Evolutionary conservation across 805 yeast genomes (phyloP).

Genomic region (Sugiyamaella americana): DNA sequence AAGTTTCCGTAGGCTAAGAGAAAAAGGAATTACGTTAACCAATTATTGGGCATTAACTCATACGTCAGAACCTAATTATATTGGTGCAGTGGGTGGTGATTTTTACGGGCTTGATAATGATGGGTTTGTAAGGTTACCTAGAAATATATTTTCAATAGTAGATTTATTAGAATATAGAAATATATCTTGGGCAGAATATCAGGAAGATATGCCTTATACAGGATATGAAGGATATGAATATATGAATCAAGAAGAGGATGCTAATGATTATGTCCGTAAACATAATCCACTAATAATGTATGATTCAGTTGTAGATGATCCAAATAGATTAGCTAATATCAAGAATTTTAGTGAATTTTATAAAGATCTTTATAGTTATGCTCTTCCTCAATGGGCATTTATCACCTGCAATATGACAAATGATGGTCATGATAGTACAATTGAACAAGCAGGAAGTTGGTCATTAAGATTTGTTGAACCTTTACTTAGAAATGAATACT

Average conservation of each 20-base stretch:
- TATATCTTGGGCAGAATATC: slow-evolving; percentile 49
- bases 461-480: slow-evolving; percentile 28
- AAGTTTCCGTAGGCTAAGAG: slow-evolving; percentile 38
- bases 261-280: slow-evolving; percentile 47
- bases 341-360: slow-evolving; percentile 43
- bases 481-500: neutral
- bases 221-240: slow-evolving; percentile 46
- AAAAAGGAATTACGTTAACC: slow-evolving; percentile 40
- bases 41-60: slow-evolving; percentile 49
- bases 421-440: slow-evolving; percentile 46
- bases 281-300: slow-evolving; percentile 27
- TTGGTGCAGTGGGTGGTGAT: slow-evolving; percentile 47
- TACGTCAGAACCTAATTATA: slow-evolving; percentile 50
- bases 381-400: slow-evolving; percentile 46
- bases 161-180: slow-evolving; percentile 42
- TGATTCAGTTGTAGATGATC: slow-evolving; percentile 35
- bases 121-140: slow-evolving; percentile 40
- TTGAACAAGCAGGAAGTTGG: slow-evolving; percentile 43
- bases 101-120: slow-evolving; percentile 44
- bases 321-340: slow-evolving; percentile 38
- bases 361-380: slow-evolving; percentile 35
- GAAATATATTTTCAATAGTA: slow-evolving; percentile 42
- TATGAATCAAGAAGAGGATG: slow-evolving; percentile 37
- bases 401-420: slow-evolving; percentile 49
- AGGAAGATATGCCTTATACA: slow-evolving; percentile 47